These are phyloP conservation scores for Kandelia obovata DNA, from an alignment of 345 rosid species.

Conservation along the genomic window DNA sequence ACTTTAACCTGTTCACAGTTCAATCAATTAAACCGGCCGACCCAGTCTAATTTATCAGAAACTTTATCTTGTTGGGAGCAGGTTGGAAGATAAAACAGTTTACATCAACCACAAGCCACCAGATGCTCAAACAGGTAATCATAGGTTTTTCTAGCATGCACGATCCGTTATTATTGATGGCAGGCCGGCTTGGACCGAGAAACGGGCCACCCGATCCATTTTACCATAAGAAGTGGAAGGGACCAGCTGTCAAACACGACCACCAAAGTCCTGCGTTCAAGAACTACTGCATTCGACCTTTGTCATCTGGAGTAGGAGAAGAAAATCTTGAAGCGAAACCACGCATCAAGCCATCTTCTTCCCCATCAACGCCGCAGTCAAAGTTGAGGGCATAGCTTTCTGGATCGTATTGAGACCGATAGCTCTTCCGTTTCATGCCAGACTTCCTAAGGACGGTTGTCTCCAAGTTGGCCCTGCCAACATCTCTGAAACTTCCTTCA, in stretches of 20 bases:
- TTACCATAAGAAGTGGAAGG: no score
- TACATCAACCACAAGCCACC: neutral
- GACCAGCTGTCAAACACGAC: no score
- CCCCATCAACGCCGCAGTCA: constrained; percentile 33
- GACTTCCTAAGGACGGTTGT: constrained; percentile 47
- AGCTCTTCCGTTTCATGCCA: constrained; percentile 18
- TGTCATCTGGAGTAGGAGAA: constrained; percentile 16
- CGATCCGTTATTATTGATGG: no score
- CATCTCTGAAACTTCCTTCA: constrained; percentile 43
- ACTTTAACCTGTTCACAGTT: no score
- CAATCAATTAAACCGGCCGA: no score
- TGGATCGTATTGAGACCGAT: constrained; percentile 43
- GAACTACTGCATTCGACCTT: neutral
- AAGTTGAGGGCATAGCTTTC: constrained; percentile 61
- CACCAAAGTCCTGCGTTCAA: no score
- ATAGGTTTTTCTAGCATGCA: constrained; percentile 26
- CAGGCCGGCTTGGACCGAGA: no score
- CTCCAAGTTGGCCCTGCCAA: constrained; percentile 59
- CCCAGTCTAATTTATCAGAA: neutral
- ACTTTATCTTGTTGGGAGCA: constrained; percentile 71
- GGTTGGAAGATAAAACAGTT: constrained; percentile 26
- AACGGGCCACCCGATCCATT: no score
- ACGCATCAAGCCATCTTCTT: constrained; percentile 29
- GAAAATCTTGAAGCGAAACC: constrained; percentile 34
- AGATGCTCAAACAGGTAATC: neutral